Evolutionary conservation across 768 basidiomycete species (phyloP).

Genomic region (Mycena filopes): DNA sequence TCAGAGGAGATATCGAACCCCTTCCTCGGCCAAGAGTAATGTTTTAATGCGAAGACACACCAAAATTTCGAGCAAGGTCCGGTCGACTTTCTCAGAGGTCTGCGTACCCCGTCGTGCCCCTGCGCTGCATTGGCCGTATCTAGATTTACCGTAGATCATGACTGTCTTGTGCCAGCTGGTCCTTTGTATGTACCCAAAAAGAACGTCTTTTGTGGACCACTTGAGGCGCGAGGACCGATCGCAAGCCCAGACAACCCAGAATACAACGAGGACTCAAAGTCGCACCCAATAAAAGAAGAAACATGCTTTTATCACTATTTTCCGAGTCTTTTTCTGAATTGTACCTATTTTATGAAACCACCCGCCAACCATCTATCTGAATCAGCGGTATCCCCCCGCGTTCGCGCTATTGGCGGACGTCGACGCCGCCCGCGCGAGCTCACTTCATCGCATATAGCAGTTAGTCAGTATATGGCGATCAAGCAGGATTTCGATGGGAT

Average conservation of each 20-base stretch:
- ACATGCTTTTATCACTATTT: constrained; percentile 44
- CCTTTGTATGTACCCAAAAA: neutral
- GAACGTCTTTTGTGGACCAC: too few relatives aligned
- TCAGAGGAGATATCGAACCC: constrained; percentile 95
- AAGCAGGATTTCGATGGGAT: constrained; percentile 7
- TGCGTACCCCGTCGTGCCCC: neutral
- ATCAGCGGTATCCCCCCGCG: constrained; percentile 26
- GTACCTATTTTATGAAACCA: constrained; percentile 67
- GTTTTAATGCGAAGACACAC: neutral
- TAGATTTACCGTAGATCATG: neutral
- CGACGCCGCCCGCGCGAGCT: constrained; percentile 54
- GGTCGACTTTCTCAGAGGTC: neutral
- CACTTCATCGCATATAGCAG: constrained; percentile 47
- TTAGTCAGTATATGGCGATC: too few relatives aligned
- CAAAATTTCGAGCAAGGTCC: neutral
- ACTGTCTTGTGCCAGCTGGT: neutral
- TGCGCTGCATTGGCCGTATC: neutral
- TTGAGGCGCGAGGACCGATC: too few relatives aligned
- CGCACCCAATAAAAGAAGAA: constrained; percentile 26
- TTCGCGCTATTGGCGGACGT: constrained; percentile 12
- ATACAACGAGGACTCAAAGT: neutral
- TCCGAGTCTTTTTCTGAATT: constrained; percentile 60
- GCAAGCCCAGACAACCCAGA: too few relatives aligned
- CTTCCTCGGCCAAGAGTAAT: constrained; percentile 76
- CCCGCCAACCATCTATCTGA: neutral